Evolutionary conservation across 257 asterid genomes (phyloP), one percentile per base, ranked within the genome.

Genomic region (Fraxinus pennsylvanica): DNA sequence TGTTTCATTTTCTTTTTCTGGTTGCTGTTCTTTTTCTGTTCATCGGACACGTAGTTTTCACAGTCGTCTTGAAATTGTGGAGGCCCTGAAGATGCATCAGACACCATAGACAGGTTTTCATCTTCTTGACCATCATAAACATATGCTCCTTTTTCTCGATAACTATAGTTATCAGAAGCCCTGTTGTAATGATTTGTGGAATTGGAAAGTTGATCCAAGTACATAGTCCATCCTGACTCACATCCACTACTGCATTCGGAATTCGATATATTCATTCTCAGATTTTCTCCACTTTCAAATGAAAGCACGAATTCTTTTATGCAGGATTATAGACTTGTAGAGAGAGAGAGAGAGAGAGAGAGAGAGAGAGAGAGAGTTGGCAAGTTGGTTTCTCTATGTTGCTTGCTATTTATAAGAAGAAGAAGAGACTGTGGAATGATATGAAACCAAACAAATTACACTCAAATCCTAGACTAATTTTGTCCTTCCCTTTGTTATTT

Each of bases 161-260:
- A 59, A 22, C 22, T 27, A 27, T 27, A 25, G 35, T 83, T 4
- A 59, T 63, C 78, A 27, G 71, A 45, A 38, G 74, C 81, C 72
- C 74, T 84, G 77, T 79, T 73, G 84, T 75, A 82, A 61, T 84
- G 81, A 82, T 75, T 78, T 39, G 68, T 70, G 57, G 88, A 84
- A 68, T 88, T 81, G 12, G 99, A 87, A 45, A 73, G 68, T 29
- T 93, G 94, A 84, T 94, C 96, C 61, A 94, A 87, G 73, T 94
- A 94, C 83, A 36, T 88, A 39, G 99, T 94, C 99, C 99, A 94
- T 3, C 99, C 99, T 0, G 99, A 94, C 80, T 92, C 97, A 77
- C 96, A 90, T 0, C 97, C 97, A 63, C 96, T 92, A 50, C 92
- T 88, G 82, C 87, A 91, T 41, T 92, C 94, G 21, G 96, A 89